phyloP scores from a whole-genome alignment of 495 filamentous ascomycete genomes.

The Amphirosellinia nigrospora region DNA sequence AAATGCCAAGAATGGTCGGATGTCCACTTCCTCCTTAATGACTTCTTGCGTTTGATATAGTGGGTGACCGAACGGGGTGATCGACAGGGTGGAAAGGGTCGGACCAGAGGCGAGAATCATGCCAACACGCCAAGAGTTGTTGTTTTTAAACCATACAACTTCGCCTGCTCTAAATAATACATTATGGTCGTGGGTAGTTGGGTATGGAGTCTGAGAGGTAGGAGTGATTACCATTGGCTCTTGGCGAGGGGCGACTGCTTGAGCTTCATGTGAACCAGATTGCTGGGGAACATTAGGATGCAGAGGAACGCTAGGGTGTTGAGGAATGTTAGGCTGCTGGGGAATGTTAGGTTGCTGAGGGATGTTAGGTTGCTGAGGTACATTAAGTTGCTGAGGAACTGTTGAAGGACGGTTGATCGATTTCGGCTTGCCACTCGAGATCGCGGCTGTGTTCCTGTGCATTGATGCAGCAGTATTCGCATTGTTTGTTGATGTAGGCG shows the following conservation, averaged over 20 bases:
- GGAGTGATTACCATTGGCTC: conserved; percentile 15
- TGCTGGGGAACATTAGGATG: neutral
- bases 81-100: conserved; percentile 1
- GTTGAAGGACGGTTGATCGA: neutral
- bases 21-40: conserved; percentile 40
- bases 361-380: neutral
- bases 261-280: neutral
- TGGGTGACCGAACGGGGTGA: conserved; percentile 33
- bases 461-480: neutral
- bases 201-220: conserved; percentile 19
- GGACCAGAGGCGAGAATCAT: conserved; percentile 39
- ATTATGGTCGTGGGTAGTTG: conserved; percentile 17
- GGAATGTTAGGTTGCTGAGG: neutral
- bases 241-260: conserved; percentile 5
- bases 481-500: neutral
- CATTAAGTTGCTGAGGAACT: neutral
- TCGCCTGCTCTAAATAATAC: conserved; percentile 50
- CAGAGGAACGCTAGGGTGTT: neutral
- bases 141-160: conserved; percentile 49
- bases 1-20: conserved; percentile 55
- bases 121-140: conserved; percentile 47
- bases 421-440: neutral
- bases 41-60: conserved; percentile 29
- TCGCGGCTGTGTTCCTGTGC: neutral
- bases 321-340: neutral